Percentiles rank a stretch among this genome's conserved stretches.
Conservation (phyloP, 495 filamentous ascomycete genomes). For the Thozetella sp. region DNA sequence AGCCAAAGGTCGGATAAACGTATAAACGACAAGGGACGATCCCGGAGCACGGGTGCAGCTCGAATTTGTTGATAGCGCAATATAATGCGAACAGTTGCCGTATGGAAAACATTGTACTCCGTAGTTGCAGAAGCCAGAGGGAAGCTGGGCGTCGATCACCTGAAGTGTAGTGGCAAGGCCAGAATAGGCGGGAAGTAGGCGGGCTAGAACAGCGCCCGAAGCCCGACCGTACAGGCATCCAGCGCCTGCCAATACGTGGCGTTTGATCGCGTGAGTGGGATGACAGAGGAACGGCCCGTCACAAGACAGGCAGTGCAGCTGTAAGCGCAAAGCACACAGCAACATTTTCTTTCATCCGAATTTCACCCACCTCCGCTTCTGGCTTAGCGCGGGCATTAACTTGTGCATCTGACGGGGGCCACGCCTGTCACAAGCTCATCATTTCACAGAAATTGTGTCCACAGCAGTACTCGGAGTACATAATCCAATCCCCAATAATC, state of each 20-base stretch:
- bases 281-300: conserved; percentile 1
- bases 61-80: too few species aligned
- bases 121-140: too few species aligned
- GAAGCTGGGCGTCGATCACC: too few species aligned
- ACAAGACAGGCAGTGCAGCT: too few species aligned
- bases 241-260: background rate
- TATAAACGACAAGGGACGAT: too few species aligned
- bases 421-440: conserved; percentile 21
- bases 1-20: too few species aligned
- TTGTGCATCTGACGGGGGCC: conserved; percentile 5
- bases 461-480: background rate
- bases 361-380: background rate
- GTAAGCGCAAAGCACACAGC: too few species aligned
- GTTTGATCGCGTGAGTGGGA: background rate
- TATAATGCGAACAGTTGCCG: too few species aligned
- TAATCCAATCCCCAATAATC: background rate
- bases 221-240: background rate
- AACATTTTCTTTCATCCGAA: background rate
- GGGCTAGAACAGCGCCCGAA: background rate
- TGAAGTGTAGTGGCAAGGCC: too few species aligned
- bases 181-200: background rate
- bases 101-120: too few species aligned
- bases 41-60: too few species aligned
- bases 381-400: conserved; percentile 5
- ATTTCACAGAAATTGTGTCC: conserved; percentile 20